Percentiles rank a stretch among this genome's conserved stretches.
Evolutionary conservation across 345 rosid genomes (phyloP).

Genomic region (Geranium rotundifolium): DNA sequence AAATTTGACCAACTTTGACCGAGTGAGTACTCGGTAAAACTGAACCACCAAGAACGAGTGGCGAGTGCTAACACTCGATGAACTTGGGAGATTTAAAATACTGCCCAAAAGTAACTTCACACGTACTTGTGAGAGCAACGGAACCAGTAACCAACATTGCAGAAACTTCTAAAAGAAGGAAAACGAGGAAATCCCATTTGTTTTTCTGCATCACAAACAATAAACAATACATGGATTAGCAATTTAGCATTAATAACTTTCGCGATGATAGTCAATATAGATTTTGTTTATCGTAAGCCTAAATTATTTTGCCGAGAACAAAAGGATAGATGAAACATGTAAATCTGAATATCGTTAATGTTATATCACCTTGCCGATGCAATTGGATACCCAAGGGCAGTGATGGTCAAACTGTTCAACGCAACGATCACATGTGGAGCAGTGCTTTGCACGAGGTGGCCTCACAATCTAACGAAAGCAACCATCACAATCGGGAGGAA

Average conservation of each 20-base stretch:
- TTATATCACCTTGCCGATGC: slow-evolving; percentile 80
- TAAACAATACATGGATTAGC: not conserved
- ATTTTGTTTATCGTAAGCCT: not conserved
- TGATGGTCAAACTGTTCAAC: slow-evolving; percentile 99
- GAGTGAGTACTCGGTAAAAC: too few species aligned
- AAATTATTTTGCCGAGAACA: not conserved
- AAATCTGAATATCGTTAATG: not conserved
- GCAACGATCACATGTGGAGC: slow-evolving; percentile 88
- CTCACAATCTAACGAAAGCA: slow-evolving; percentile 57
- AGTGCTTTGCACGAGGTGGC: slow-evolving; percentile 97
- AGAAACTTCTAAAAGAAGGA: slow-evolving; percentile 72
- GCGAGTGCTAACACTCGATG: too few species aligned
- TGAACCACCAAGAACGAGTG: too few species aligned
- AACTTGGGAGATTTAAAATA: too few species aligned
- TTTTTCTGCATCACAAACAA: slow-evolving; percentile 62
- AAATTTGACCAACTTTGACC: too few species aligned
- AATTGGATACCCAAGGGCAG: slow-evolving; percentile 97
- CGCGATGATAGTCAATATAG: not conserved
- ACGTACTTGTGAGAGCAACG: slow-evolving; percentile 73
- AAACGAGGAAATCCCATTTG: slow-evolving; percentile 84
- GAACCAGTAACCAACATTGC: slow-evolving; percentile 89
- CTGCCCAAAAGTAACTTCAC: slow-evolving; percentile 11
- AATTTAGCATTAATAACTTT: not conserved
- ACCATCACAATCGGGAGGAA: slow-evolving; percentile 10
- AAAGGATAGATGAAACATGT: not conserved